Evolutionary conservation across 306 rosid genomes (phyloP).

Genomic region (Delonix regia): DNA sequence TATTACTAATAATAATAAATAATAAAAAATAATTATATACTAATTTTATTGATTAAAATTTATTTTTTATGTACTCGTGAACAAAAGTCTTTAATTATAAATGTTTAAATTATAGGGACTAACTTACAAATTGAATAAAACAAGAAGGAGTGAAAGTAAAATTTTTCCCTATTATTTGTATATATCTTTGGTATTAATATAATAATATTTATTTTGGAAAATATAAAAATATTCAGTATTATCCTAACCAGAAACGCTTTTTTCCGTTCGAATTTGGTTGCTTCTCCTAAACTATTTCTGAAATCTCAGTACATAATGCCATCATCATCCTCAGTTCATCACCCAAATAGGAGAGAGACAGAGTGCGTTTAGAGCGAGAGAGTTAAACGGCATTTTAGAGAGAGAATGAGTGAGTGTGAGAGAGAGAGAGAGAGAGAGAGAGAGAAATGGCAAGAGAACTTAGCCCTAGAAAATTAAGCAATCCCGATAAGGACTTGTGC

Average conservation of each 20-base stretch:
- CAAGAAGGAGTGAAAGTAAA: too few species aligned
- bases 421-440: neutral
- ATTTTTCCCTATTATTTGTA: too few species aligned
- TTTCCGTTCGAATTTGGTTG: constrained; percentile 59
- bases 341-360: constrained; percentile 38
- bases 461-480: constrained; percentile 58
- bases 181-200: too few species aligned
- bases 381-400: constrained; percentile 33
- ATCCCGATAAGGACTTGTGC: constrained; percentile 72
- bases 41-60: too few species aligned
- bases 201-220: neutral
- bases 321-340: constrained; percentile 43
- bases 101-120: too few species aligned
- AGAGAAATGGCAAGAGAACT: constrained; percentile 33
- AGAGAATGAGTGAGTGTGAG: constrained; percentile 35
- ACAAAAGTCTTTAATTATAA: too few species aligned
- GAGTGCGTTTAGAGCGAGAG: constrained; percentile 29
- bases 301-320: constrained; percentile 41
- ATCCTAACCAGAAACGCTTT: constrained; percentile 58
- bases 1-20: too few species aligned
- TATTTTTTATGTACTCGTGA: too few species aligned
- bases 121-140: too few species aligned
- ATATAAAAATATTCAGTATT: constrained; percentile 41
- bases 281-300: constrained; percentile 41
- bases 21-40: too few species aligned